Base-by-base conservation (phyloP, 257 asterid species). In the Echium plantagineum region DNA sequence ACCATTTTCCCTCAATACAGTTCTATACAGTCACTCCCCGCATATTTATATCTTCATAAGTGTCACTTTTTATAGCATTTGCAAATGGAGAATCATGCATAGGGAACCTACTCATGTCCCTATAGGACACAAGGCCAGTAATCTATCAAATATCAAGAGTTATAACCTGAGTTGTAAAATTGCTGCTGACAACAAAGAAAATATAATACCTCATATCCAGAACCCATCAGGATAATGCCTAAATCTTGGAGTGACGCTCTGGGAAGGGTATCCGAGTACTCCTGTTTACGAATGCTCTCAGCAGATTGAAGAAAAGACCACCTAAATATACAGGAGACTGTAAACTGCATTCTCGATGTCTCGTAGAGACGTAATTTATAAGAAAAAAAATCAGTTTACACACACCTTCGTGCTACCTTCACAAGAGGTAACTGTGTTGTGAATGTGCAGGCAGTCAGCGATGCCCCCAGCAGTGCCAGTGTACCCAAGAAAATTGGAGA, bases 391-490 rank as follows among this genome's bases (percentile, higher is more conserved):
- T 57, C 3, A 30, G 52, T 15, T 32, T 13, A 76, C 9, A 18
- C 55, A 58, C 59, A 91, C 98, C 97, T 91, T 78, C 76, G 88
- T 61, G 98, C 90, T 81, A 85, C 86, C 84, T 76, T 91, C 74
- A 84, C 82, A 21, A 81, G 67, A 35, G 98, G 96, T 62, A 84
- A 74, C 78, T 91, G 95, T 53, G 82, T 85, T 52, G 97, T 85
- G 74, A 79, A 81, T 20, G 95, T 84, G 70, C 97, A 81, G 52
- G 97, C 95, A 83, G 89, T 84, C 55, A 89, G 93, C 53, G 98
- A 93, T 64, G 87, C 85, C 63, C 86, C 96, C 67, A 93, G 66
- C 49, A 93, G 89, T 71, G 63, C 18, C 58, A 84, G 55, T 9
- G 95, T 76, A 67, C 79, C 94, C 22, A 89, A 63, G 77, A 93